Conservation (phyloP, 2,329 filamentous ascomycete species). For the Penicillium brevicompactum region DNA sequence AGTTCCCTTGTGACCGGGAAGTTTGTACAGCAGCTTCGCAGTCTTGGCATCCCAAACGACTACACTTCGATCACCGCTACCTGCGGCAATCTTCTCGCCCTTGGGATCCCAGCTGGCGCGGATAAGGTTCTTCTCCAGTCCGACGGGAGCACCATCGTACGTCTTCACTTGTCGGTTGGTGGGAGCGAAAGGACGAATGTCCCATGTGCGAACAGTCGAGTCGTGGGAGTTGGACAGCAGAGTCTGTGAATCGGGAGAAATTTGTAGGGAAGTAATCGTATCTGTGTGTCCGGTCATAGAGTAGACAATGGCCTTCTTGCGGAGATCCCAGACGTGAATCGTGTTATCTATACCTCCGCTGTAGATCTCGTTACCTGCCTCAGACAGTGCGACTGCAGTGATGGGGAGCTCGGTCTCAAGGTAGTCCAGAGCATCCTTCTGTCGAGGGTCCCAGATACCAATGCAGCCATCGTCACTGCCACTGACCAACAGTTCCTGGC, state of each 20-base stretch:
- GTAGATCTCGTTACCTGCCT: constrained; percentile 94
- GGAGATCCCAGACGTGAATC: constrained; percentile 94
- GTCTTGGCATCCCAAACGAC: constrained; percentile 87
- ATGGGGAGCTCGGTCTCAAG: constrained; percentile 91
- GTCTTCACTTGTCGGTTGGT: constrained; percentile 81
- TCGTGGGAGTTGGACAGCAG: constrained; percentile 93
- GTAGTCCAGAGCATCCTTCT: constrained; percentile 84
- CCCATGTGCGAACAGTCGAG: constrained; percentile 91
- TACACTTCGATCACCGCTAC: constrained; percentile 86
- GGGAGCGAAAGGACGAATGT: constrained; percentile 91
- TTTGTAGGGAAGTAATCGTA: constrained; percentile 82
- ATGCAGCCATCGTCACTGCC: constrained; percentile 93
- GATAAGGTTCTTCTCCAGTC: constrained; percentile 88
- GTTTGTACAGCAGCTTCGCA: constrained; percentile 91
- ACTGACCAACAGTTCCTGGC: constrained; percentile 86
- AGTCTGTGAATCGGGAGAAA: constrained; percentile 92
- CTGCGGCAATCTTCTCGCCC: constrained; percentile 84
- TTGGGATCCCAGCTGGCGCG: constrained; percentile 85
- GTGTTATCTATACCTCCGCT: constrained; percentile 95
- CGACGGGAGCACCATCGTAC: constrained; percentile 86
- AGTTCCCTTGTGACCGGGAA: constrained; percentile 91
- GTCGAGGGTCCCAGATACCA: constrained; percentile 92
- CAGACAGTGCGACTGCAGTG: constrained; percentile 86
- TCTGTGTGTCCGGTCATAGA: constrained; percentile 87
- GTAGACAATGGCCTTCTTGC: constrained; percentile 87